These are phyloP conservation scores for Plenodomus biglobosus DNA, from an alignment of 2,329 filamentous ascomycete species.

Conservation along the genomic window DNA sequence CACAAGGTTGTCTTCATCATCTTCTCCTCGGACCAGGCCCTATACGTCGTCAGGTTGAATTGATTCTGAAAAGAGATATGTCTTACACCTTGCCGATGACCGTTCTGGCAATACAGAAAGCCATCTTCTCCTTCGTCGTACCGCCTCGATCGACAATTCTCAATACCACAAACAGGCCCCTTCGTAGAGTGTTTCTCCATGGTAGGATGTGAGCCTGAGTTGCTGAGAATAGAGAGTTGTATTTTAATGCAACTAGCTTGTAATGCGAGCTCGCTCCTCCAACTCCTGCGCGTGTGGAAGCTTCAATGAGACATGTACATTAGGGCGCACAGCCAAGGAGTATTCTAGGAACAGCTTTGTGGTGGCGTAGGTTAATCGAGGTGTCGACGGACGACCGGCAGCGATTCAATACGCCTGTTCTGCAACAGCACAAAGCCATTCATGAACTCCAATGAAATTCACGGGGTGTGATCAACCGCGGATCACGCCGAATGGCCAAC, in stretches of 20 bases:
- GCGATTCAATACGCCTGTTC: too few species aligned
- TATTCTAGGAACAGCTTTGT: neutral
- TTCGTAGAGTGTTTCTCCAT: conserved; percentile 12
- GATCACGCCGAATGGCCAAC: too few species aligned
- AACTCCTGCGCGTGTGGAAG: too few species aligned
- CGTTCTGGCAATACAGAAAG: conserved; percentile 75
- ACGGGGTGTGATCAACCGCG: too few species aligned
- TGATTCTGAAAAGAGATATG: neutral
- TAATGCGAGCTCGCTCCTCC: too few species aligned
- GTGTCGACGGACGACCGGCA: neutral
- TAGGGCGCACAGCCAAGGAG: neutral
- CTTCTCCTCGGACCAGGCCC: conserved; percentile 46
- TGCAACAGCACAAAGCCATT: too few species aligned
- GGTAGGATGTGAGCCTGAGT: neutral
- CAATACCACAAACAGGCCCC: conserved; percentile 53
- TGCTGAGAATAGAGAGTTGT: too few species aligned
- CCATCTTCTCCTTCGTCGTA: conserved; percentile 71
- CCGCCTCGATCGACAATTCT: conserved; percentile 70
- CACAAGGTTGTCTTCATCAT: conserved; percentile 66
- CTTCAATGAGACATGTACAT: too few species aligned
- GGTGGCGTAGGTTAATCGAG: neutral
- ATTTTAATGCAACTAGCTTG: too few species aligned
- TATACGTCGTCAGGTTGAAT: conserved; percentile 13
- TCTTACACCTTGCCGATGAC: conserved; percentile 74
- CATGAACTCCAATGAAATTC: too few species aligned